These are phyloP conservation scores for Camellia oleifera DNA, from an alignment of 179 eudicot genomes.

Conservation along the genomic window DNA sequence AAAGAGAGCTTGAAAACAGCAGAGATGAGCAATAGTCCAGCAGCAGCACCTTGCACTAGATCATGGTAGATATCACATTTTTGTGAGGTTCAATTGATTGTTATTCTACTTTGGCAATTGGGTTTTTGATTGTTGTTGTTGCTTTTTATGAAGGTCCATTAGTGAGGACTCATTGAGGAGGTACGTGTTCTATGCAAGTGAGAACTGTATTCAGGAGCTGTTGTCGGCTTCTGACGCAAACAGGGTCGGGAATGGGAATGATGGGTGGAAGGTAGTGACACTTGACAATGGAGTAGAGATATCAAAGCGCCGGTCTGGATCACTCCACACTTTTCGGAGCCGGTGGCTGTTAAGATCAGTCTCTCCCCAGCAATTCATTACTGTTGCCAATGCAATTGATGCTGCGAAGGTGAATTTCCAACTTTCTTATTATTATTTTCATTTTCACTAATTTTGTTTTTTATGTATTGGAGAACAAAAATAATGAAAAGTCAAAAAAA, in stretches of 20 bases:
- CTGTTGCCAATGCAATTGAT: slow-evolving; percentile 90
- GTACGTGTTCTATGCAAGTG: slow-evolving; percentile 80
- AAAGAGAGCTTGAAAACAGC: slow-evolving; percentile 7
- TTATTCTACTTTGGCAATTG: neutral
- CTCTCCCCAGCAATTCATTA: slow-evolving; percentile 69
- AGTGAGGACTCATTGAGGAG: slow-evolving; percentile 89
- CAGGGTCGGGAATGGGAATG: slow-evolving; percentile 38
- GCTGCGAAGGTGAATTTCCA: slow-evolving; percentile 71
- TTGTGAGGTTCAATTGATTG: neutral
- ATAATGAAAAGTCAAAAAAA: no score
- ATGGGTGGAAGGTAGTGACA: slow-evolving; percentile 70
- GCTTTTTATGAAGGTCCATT: slow-evolving; percentile 50
- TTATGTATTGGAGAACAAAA: no score
- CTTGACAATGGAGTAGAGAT: slow-evolving; percentile 70
- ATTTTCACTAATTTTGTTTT: no score
- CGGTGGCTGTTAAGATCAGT: slow-evolving; percentile 74
- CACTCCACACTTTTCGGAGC: slow-evolving; percentile 78
- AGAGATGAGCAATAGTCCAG: slow-evolving; percentile 27
- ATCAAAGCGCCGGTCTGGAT: slow-evolving; percentile 76
- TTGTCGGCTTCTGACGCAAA: slow-evolving; percentile 68
- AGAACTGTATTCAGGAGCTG: slow-evolving; percentile 83
- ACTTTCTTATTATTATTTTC: no score
- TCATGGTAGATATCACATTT: slow-evolving; percentile 30
- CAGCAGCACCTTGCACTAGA: slow-evolving; percentile 26
- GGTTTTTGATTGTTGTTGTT: neutral